Percentiles rank a stretch among this genome's conserved stretches.
These are phyloP conservation scores for Ophiocordyceps sinensis DNA, from an alignment of 2,329 filamentous ascomycete genomes.

Conservation along the genomic window DNA sequence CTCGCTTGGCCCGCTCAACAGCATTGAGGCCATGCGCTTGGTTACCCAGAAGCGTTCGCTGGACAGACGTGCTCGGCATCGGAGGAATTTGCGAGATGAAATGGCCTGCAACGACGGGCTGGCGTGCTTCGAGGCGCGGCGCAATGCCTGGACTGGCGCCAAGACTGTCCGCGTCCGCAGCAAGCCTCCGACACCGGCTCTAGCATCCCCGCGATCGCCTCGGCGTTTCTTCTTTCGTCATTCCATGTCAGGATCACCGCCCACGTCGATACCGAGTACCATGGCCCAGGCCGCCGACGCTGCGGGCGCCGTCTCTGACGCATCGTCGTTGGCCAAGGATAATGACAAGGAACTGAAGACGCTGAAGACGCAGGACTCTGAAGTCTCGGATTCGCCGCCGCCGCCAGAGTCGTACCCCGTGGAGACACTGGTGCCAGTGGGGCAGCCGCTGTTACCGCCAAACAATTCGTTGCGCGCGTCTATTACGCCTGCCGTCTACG, in stretches of 20 bases:
- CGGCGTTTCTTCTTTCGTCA: conserved; percentile 37
- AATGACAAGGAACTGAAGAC: conserved; percentile 16
- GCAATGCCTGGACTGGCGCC: conserved; percentile 79
- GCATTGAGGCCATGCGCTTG: conserved; percentile 29
- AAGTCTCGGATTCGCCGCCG: conserved; percentile 10
- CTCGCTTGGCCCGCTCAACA: conserved; percentile 33
- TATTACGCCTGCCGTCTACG: conserved; percentile 60
- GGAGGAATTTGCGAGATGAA: conserved; percentile 46
- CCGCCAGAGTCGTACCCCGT: conserved; percentile 29
- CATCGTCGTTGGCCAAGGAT: conserved; percentile 26
- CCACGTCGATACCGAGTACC: conserved; percentile 10
- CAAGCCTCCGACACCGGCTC: conserved; percentile 25
- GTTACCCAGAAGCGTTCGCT: conserved; percentile 25
- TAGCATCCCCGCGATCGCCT: conserved; percentile 29
- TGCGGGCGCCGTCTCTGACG: conserved; percentile 25
- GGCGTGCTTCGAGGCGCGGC: conserved; percentile 60
- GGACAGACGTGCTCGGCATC: conserved; percentile 38
- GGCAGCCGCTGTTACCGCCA: conserved; percentile 56
- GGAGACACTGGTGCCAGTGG: conserved; percentile 54
- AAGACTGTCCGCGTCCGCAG: conserved; percentile 39
- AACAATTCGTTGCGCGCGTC: conserved; percentile 63
- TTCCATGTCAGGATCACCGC: conserved; percentile 26
- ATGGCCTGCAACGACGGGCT: conserved; percentile 69
- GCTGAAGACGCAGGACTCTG: conserved; percentile 18
- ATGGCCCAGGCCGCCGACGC: conserved; percentile 14